Conservation (phyloP, 2,329 filamentous ascomycete genomes). For the Lasiodiplodia gonubiensis region DNA sequence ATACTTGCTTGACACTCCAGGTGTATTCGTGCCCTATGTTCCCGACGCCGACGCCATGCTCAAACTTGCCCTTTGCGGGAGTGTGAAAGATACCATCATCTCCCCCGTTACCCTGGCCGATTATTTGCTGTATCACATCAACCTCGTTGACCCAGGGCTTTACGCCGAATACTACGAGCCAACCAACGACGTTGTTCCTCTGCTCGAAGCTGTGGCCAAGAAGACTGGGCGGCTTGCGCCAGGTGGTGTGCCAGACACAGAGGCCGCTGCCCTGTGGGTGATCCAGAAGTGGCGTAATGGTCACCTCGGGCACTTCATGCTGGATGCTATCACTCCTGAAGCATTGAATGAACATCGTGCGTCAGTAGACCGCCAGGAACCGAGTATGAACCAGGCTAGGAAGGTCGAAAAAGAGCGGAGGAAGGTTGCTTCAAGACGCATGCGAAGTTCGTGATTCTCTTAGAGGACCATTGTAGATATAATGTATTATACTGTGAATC, state of each 20-base stretch:
- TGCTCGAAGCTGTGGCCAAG: conserved; percentile 73
- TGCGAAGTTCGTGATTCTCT: neutral
- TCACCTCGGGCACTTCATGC: conserved; percentile 73
- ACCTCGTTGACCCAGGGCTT: conserved; percentile 65
- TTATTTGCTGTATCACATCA: conserved; percentile 86
- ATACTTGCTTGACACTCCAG: conserved; percentile 89
- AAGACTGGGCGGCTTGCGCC: conserved; percentile 78
- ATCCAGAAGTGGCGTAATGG: conserved; percentile 84
- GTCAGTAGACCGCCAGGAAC: conserved; percentile 51
- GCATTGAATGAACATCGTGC: conserved; percentile 60
- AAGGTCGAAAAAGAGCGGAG: conserved; percentile 65
- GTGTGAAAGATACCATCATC: conserved; percentile 88
- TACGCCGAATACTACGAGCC: conserved; percentile 71
- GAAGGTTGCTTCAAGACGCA: conserved; percentile 9
- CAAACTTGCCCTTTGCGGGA: conserved; percentile 88
- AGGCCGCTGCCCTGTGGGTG: conserved; percentile 78
- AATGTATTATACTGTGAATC: neutral
- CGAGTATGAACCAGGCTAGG: conserved; percentile 72
- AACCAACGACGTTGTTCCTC: conserved; percentile 80
- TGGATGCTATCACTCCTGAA: conserved; percentile 75
- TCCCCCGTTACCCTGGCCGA: conserved; percentile 80
- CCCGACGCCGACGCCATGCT: conserved; percentile 86
- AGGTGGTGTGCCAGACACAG: conserved; percentile 72
- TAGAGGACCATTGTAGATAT: neutral
- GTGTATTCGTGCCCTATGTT: conserved; percentile 94